These are phyloP conservation scores for Striga asiatica DNA, from an alignment of 257 asterid species.

Conservation along the genomic window DNA sequence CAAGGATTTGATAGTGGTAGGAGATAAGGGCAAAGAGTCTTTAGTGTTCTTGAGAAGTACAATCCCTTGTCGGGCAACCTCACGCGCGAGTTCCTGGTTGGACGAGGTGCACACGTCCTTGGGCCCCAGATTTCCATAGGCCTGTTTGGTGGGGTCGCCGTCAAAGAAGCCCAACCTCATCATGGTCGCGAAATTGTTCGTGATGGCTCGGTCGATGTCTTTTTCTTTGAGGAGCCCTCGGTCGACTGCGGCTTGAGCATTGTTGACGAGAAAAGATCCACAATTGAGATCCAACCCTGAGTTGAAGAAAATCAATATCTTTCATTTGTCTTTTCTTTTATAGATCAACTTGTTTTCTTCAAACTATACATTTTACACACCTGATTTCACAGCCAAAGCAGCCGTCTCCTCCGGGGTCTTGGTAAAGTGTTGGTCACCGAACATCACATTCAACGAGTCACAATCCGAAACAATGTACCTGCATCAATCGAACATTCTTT, in stretches of 20 bases:
- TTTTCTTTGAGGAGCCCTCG: conserved; percentile 52
- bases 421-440: conserved; percentile 50
- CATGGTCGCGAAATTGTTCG: conserved; percentile 64
- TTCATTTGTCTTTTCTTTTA: too few species aligned
- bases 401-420: conserved; percentile 86
- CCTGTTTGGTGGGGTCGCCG: conserved; percentile 55
- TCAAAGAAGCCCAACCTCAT: conserved; percentile 92
- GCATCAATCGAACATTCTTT: too few species aligned
- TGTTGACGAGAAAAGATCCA: conserved; percentile 34
- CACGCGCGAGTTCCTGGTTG: conserved; percentile 73
- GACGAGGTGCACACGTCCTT: conserved; percentile 55
- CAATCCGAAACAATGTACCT: conserved; percentile 93
- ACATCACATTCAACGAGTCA: conserved; percentile 75
- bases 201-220: conserved; percentile 38
- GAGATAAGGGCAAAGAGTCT: conserved; percentile 57
- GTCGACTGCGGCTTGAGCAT: conserved; percentile 50
- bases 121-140: conserved; percentile 71
- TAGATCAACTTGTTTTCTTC: too few species aligned
- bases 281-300: conserved; percentile 86
- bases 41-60: conserved; percentile 64
- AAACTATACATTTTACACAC: too few species aligned
- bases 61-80: conserved; percentile 74
- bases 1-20: conserved; percentile 42
- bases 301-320: neutral
- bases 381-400: conserved; percentile 69